These are phyloP conservation scores for Umbelopsis sp. DNA, from an alignment of 192 early-diverging fungal species.

Conservation along the genomic window DNA sequence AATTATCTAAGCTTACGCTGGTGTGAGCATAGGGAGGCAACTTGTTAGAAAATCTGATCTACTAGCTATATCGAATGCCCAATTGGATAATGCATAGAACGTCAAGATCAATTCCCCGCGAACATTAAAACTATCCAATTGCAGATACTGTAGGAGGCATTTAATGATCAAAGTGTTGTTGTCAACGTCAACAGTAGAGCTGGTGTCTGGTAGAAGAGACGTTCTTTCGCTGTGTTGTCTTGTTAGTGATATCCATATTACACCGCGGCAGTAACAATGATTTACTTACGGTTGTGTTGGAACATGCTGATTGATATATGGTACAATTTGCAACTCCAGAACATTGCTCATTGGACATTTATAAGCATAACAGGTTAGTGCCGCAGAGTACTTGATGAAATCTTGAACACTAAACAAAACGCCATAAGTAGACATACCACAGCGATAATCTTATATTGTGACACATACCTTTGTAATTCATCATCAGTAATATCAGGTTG, in stretches of 20 bases:
- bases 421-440: background rate
- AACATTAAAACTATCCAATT: constrained; percentile 38
- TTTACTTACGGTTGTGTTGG: constrained; percentile 26
- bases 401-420: constrained; percentile 27
- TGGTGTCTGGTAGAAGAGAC: constrained; percentile 24
- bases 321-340: constrained; percentile 35
- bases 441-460: background rate
- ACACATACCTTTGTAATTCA: background rate
- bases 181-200: constrained; percentile 23
- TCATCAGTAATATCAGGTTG: background rate
- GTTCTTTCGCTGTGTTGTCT: constrained; percentile 1
- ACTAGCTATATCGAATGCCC: constrained; percentile 42
- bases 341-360: constrained; percentile 44
- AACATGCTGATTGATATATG: constrained; percentile 25
- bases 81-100: constrained; percentile 45
- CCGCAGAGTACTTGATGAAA: constrained; percentile 47
- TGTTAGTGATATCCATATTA: background rate
- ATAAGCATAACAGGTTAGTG: constrained; percentile 41
- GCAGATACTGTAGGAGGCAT: constrained; percentile 38
- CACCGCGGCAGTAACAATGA: background rate
- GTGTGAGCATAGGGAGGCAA: constrained; percentile 46
- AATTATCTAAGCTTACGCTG: constrained; percentile 39
- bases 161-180: constrained; percentile 34
- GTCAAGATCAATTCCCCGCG: constrained; percentile 46
- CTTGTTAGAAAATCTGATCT: constrained; percentile 49